phyloP scores from a whole-genome alignment of 2,329 filamentous ascomycete genomes.

The Graphiopsis chlorocephala region DNA sequence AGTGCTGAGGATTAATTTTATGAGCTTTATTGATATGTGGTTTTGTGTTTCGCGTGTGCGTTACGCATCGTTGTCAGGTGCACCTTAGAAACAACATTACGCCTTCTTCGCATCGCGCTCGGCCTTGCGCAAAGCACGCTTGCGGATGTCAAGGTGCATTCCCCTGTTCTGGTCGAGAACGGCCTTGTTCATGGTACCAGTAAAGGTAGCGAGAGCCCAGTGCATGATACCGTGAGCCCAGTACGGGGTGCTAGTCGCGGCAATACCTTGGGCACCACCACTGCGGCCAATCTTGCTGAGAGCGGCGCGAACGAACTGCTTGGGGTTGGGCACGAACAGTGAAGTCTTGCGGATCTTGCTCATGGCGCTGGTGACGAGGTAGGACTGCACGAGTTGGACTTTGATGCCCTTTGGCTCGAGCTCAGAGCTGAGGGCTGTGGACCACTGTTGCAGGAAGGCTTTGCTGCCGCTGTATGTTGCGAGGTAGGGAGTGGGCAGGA shows the following conservation, averaged over 20 bases:
- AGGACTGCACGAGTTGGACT: slow-evolving; percentile 87
- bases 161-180: slow-evolving; percentile 60
- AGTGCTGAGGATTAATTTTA: not conserved
- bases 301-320: slow-evolving; percentile 74
- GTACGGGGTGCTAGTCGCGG: slow-evolving; percentile 85
- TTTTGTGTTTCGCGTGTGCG: not conserved
- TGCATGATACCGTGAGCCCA: slow-evolving; percentile 90
- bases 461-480: slow-evolving; percentile 98
- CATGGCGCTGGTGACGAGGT: slow-evolving; percentile 95
- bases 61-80: not conserved
- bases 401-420: slow-evolving; percentile 76
- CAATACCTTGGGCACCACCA: slow-evolving; percentile 73
- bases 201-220: slow-evolving; percentile 67
- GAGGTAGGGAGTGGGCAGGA: slow-evolving; percentile 85
- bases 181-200: slow-evolving; percentile 56
- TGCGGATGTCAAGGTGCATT: slow-evolving; percentile 82
- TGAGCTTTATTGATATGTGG: not conserved
- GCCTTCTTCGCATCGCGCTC: slow-evolving; percentile 75
- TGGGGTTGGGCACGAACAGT: slow-evolving; percentile 74
- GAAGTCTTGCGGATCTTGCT: slow-evolving; percentile 85
- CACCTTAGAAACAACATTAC: not conserved
- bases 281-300: slow-evolving; percentile 76
- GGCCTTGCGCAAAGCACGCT: slow-evolving; percentile 76
- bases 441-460: slow-evolving; percentile 97
- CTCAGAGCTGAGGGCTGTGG: slow-evolving; percentile 77